A percentile compares a stretch with the other conserved stretches of the same genome.
phyloP scores from a whole-genome alignment of 2,329 filamentous ascomycete species.

The Colletotrichum sp. region DNA sequence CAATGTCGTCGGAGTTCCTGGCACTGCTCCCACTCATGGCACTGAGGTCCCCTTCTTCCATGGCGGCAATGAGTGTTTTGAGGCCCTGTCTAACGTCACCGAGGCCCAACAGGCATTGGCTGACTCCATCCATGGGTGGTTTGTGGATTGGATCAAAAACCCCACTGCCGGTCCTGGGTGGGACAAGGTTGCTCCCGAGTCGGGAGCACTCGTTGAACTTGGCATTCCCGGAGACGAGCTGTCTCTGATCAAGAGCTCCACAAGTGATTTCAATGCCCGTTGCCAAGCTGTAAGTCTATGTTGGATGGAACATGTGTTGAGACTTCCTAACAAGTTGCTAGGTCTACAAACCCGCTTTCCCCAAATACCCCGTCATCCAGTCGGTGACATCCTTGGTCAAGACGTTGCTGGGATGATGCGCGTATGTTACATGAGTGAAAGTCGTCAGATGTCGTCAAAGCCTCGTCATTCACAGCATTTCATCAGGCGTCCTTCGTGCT shows the following conservation, averaged over 20 bases:
- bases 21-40: constrained; percentile 40
- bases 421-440: too few relatives aligned
- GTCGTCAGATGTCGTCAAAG: too few relatives aligned
- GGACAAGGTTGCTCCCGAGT: constrained; percentile 34
- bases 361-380: too few relatives aligned
- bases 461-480: too few relatives aligned
- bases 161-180: constrained; percentile 46
- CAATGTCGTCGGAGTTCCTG: constrained; percentile 41
- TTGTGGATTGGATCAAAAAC: constrained; percentile 49
- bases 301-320: too few relatives aligned
- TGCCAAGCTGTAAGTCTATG: too few relatives aligned
- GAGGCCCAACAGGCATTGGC: constrained; percentile 43
- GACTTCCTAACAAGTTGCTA: too few relatives aligned
- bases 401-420: too few relatives aligned
- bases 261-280: too few relatives aligned
- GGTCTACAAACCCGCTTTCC: too few relatives aligned
- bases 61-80: constrained; percentile 48
- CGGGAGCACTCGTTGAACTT: constrained; percentile 34
- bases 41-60: constrained; percentile 51
- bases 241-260: background rate
- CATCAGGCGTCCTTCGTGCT: too few relatives aligned
- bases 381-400: too few relatives aligned
- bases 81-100: constrained; percentile 35
- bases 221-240: constrained; percentile 39
- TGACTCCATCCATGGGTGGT: constrained; percentile 46